Percentiles rank a stretch among this genome's conserved stretches.
phyloP scores from a whole-genome alignment of 202 grass and related monocot species.

The Carex sylvatica region DNA sequence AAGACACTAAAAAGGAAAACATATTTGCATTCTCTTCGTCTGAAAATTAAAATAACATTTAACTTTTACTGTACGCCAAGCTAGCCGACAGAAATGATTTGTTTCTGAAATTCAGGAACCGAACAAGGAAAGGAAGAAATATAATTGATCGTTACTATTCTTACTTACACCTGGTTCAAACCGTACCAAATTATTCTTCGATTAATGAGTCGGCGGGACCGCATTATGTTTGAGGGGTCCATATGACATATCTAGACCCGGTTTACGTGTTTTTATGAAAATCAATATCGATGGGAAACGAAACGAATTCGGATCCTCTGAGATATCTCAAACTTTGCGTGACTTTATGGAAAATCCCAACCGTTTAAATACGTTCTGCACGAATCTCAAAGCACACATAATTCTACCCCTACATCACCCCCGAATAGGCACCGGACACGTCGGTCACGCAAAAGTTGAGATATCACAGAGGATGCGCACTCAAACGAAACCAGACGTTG shows the following conservation, averaged over 20 bases:
- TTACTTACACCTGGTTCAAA: not conserved
- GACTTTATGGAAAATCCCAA: too few relatives aligned
- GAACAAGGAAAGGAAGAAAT: not conserved
- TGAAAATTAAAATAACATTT: not conserved
- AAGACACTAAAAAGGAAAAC: not conserved
- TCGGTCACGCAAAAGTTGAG: too few relatives aligned
- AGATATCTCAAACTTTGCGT: too few relatives aligned
- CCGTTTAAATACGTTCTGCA: too few relatives aligned
- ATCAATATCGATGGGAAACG: not conserved
- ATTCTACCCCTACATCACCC: too few relatives aligned
- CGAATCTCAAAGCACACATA: too few relatives aligned
- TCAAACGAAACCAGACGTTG: not conserved
- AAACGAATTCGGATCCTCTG: too few relatives aligned
- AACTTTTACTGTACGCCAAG: constrained; percentile 11
- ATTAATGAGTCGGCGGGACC: not conserved
- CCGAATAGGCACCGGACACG: too few relatives aligned
- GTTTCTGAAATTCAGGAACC: not conserved
- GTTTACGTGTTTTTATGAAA: not conserved
- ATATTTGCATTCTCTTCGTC: not conserved
- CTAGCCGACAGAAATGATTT: not conserved
- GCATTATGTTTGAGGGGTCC: not conserved
- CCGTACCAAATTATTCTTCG: not conserved
- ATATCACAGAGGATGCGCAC: too few relatives aligned
- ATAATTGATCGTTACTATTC: not conserved
- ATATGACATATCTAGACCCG: not conserved